phyloP scores from a whole-genome alignment of 2,329 filamentous ascomycete species.

The Cryphonectria nitschkei region DNA sequence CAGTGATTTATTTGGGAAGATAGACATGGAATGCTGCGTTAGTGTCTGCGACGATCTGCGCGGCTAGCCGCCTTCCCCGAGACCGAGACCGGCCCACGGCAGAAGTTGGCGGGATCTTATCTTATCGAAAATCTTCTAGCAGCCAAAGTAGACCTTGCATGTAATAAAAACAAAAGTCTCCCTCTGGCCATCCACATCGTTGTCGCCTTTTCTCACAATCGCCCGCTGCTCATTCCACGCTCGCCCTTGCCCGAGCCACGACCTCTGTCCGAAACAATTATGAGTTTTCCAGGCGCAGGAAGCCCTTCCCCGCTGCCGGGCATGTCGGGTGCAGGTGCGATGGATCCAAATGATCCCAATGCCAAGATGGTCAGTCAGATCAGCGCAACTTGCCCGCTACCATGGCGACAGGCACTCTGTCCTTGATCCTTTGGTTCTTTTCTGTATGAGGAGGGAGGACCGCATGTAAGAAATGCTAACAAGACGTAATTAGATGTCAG shows the following conservation, averaged over 20 bases:
- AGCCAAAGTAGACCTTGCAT: background rate
- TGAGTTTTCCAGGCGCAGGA: conserved; percentile 44
- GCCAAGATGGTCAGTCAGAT: conserved; percentile 45
- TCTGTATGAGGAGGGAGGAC: background rate
- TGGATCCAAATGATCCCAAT: conserved; percentile 53
- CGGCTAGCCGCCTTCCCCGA: no score
- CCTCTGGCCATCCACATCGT: background rate
- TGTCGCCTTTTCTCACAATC: no score
- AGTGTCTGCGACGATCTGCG: background rate
- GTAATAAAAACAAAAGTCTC: background rate
- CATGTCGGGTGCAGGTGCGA: conserved; percentile 28
- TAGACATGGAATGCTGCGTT: background rate
- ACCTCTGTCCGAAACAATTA: conserved; percentile 30
- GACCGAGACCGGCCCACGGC: background rate
- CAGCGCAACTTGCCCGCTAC: background rate
- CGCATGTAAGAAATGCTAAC: background rate
- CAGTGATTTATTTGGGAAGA: background rate
- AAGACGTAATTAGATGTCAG: background rate
- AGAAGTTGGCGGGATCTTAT: conserved; percentile 15
- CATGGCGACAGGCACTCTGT: background rate
- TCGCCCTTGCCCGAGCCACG: background rate
- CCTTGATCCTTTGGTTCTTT: background rate
- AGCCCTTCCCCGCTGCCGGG: background rate
- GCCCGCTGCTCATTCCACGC: background rate
- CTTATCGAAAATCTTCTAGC: conserved; percentile 15